These are phyloP conservation scores for Colletotrichum agaves DNA, from an alignment of 2,329 filamentous ascomycete genomes.

Conservation along the genomic window DNA sequence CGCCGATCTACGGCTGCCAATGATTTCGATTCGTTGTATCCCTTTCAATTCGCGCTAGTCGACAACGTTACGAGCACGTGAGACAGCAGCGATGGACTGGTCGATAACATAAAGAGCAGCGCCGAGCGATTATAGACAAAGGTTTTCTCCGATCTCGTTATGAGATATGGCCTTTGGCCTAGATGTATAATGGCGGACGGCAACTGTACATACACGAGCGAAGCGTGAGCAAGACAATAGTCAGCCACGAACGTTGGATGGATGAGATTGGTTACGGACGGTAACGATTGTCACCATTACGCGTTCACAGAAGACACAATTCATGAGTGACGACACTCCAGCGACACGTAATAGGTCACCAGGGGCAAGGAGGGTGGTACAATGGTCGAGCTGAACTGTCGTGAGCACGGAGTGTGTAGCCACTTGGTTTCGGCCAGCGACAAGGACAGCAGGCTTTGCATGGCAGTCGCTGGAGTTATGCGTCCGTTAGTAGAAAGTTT, in stretches of 20 bases:
- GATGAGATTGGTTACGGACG: constrained; percentile 18
- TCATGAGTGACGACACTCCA: constrained; percentile 5
- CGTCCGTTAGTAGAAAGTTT: neutral
- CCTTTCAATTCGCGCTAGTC: neutral
- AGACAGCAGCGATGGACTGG: neutral
- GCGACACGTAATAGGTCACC: constrained; percentile 5
- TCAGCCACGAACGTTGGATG: neutral
- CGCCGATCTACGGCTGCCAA: neutral
- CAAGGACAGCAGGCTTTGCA: neutral
- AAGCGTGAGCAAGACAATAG: neutral
- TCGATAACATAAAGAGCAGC: neutral
- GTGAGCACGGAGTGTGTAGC: constrained; percentile 14
- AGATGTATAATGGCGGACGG: constrained; percentile 11
- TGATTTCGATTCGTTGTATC: constrained; percentile 17
- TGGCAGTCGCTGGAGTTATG: constrained; percentile 1
- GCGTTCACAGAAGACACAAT: neutral
- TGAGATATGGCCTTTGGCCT: neutral
- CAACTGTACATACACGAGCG: constrained; percentile 32
- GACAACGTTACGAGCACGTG: neutral
- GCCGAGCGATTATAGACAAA: neutral
- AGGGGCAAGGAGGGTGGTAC: constrained; percentile 5
- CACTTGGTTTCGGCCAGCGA: neutral
- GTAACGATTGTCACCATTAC: constrained; percentile 11
- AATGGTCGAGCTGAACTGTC: constrained; percentile 7
- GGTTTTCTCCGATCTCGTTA: neutral